Base-by-base conservation (phyloP, 257 asterid genomes). In the Gynochthodes officinalis region DNA sequence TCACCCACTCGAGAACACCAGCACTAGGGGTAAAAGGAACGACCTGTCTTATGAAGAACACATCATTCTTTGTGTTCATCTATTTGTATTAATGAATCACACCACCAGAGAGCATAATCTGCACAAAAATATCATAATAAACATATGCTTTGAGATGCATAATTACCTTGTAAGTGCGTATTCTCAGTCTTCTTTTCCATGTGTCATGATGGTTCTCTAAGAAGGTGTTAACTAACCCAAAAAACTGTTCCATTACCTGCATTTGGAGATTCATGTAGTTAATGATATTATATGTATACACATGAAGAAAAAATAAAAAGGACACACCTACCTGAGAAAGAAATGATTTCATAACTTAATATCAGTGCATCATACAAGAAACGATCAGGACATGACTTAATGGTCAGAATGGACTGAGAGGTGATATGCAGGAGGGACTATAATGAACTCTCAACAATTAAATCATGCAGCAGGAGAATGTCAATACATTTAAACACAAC, bases 11-110 rank as follows among this genome's bases (percentile, higher is more conserved):
- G 70, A 91, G 88, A 79, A 94, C 97, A 78, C 99, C 99, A 63
- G 99, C 99, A 84, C 97, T 91, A 46, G 99, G 99, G 79, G 99
- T 91, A 77, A 94, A 94, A 79, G 99, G 95, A 70, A 94, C 91
- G 37, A 94, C 99, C 99, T 94, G 86, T 80, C 71, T 49, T 82
- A 77, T 37, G 42, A 58, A 66, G 48, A 70, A 61, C 10, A 70
- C 12, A 61, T 39, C 25, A 43, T 44, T 60, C 4, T 16, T 32
- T 3, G 43, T 19, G 0, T 23, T 42, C 8, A 40, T 16, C 50
- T 43, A 2, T 67, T 67, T 13, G 21, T 13, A 46, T 11, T 46
- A 33, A 13, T 7, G 11, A 28, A 23, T 50, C 25, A 50, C 14
- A 16, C 2, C 35, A 0, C 7, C 1, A 64, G 5, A 64, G 13